A percentile compares a stretch with the other conserved stretches of the same genome.
Evolutionary conservation across 1,139 yeast species (phyloP).

Genomic region (Saccharomyces hybrid): DNA sequence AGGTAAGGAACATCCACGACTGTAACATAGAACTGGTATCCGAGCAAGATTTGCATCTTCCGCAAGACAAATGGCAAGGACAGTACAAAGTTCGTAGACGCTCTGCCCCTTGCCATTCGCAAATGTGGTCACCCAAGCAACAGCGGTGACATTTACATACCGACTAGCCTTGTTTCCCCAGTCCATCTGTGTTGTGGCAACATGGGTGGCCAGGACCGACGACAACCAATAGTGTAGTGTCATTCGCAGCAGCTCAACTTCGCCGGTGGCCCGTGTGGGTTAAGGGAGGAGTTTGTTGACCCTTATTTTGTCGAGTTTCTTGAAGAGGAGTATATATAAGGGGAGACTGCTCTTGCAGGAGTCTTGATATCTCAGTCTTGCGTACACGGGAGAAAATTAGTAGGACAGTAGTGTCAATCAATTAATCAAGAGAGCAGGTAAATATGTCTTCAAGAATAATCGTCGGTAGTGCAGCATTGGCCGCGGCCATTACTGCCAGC

Average conservation of each 20-base stretch:
- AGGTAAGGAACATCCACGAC: neutral
- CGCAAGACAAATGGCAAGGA: conserved; percentile 2
- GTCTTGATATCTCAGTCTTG: neutral
- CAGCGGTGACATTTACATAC: neutral
- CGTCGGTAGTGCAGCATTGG: neutral
- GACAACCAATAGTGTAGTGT: neutral
- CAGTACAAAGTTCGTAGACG: conserved; percentile 2
- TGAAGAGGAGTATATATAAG: neutral
- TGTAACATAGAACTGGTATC: neutral
- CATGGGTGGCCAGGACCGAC: neutral
- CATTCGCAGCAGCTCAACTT: neutral
- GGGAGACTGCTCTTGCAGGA: neutral
- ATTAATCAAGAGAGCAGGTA: neutral
- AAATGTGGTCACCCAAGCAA: neutral
- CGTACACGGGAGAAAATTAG: neutral
- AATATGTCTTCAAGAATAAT: neutral
- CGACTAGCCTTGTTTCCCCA: neutral
- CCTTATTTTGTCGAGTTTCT: neutral
- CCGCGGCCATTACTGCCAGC: neutral
- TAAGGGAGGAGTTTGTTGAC: neutral
- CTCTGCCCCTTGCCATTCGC: neutral
- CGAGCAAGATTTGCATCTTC: neutral
- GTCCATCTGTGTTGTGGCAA: no score
- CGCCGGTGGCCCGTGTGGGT: neutral
- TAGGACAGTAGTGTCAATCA: neutral